Evolutionary conservation across 345 rosid species (phyloP).

Genomic region (Durio zibethinus): DNA sequence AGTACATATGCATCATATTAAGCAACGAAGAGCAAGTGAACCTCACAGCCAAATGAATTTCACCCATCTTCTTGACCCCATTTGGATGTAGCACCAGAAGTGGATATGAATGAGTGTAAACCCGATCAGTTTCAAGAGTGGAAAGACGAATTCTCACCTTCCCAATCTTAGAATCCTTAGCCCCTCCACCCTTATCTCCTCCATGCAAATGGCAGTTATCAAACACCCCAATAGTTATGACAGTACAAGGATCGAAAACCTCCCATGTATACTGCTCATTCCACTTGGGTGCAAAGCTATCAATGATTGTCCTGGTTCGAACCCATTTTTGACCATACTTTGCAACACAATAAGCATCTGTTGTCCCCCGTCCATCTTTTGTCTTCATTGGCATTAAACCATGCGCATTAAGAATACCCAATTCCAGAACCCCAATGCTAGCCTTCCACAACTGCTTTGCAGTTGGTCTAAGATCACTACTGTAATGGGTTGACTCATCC

Average conservation of each 20-base stretch:
- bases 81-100: slow-evolving; percentile 68
- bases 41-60: slow-evolving; percentile 86
- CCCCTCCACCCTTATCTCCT: slow-evolving; percentile 54
- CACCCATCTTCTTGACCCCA: slow-evolving; percentile 95
- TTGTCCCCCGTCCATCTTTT: slow-evolving; percentile 81
- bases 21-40: slow-evolving; percentile 82
- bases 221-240: slow-evolving; percentile 81
- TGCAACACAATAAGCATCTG: slow-evolving; percentile 95
- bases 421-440: slow-evolving; percentile 74
- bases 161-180: slow-evolving; percentile 66
- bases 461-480: slow-evolving; percentile 91
- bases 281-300: slow-evolving; percentile 90
- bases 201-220: slow-evolving; percentile 86
- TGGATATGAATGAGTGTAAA: slow-evolving; percentile 86
- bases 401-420: slow-evolving; percentile 73
- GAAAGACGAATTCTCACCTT: slow-evolving; percentile 89
- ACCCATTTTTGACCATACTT: slow-evolving; percentile 93
- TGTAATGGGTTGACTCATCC: slow-evolving; percentile 88
- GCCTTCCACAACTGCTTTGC: slow-evolving; percentile 87
- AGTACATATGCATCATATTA: slow-evolving; percentile 93
- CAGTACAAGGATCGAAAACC: slow-evolving; percentile 90
- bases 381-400: slow-evolving; percentile 88
- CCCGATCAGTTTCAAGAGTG: slow-evolving; percentile 85
- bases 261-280: slow-evolving; percentile 99
- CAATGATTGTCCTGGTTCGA: slow-evolving; percentile 82